Evolutionary conservation across 805 yeast species (phyloP).

Genomic region (Ogataea nitratoaversa): DNA sequence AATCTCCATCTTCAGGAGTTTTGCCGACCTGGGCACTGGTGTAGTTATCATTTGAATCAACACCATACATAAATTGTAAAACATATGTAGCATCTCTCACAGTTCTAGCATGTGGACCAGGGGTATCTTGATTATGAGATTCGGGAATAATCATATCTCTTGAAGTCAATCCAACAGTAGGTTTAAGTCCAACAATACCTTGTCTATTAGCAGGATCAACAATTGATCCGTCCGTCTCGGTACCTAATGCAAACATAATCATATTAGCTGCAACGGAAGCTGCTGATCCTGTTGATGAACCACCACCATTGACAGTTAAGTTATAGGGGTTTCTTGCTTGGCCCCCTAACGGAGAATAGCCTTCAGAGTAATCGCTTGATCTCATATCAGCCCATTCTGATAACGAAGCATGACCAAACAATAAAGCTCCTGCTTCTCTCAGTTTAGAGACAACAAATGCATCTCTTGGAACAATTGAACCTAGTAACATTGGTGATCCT

Average conservation of each 20-base stretch:
- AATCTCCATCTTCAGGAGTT: conserved; percentile 27
- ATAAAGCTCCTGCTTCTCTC: conserved; percentile 28
- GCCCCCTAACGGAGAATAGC: conserved; percentile 28
- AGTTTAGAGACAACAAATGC: conserved; percentile 24
- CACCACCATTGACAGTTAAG: conserved; percentile 26
- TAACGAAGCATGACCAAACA: conserved; percentile 27
- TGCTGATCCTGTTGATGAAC: conserved; percentile 29
- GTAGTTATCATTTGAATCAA: conserved; percentile 23
- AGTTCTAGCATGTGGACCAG: conserved; percentile 28
- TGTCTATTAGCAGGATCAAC: conserved; percentile 27
- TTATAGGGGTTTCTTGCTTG: conserved; percentile 28
- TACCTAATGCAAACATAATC: conserved; percentile 27
- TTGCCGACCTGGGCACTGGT: conserved; percentile 26
- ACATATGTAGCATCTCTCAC: conserved; percentile 27
- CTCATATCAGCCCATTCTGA: conserved; percentile 32
- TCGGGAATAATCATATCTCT: conserved; percentile 28
- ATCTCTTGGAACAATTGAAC: conserved; percentile 29
- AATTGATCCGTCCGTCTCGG: conserved; percentile 29
- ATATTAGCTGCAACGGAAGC: conserved; percentile 27
- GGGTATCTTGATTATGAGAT: conserved; percentile 27
- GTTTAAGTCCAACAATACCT: conserved; percentile 27
- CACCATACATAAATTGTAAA: conserved; percentile 28
- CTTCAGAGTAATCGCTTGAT: conserved; percentile 24
- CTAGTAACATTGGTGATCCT: conserved; percentile 24
- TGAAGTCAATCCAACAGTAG: conserved; percentile 29